Conservation (phyloP, 768 basidiomycete species). For the Calocera viscosa region DNA sequence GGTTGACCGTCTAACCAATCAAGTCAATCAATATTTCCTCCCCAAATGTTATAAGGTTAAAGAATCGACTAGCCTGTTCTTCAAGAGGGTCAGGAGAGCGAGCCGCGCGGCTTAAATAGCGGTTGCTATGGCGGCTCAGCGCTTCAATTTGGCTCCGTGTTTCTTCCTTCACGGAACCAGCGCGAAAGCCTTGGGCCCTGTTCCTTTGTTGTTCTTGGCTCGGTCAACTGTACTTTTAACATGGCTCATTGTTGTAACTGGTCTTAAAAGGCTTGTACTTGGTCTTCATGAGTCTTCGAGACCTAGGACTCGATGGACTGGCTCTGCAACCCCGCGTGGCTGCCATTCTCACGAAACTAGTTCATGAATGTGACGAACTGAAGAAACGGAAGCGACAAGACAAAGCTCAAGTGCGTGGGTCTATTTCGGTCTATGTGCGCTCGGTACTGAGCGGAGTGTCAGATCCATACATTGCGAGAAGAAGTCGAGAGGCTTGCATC, state of each 20-base stretch:
- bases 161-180: background rate
- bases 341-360: background rate
- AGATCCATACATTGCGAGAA: background rate
- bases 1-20: too few relatives aligned
- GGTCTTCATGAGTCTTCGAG: background rate
- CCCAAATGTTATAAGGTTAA: too few relatives aligned
- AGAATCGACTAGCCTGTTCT: too few relatives aligned
- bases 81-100: background rate
- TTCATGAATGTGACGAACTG: background rate
- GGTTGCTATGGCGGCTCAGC: background rate
- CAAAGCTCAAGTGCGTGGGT: background rate
- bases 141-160: background rate
- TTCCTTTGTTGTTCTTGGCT: background rate
- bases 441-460: background rate
- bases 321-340: background rate
- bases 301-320: background rate
- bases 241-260: background rate
- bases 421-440: background rate
- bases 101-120: background rate
- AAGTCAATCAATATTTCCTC: too few relatives aligned
- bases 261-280: background rate
- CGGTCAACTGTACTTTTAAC: background rate
- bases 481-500: background rate
- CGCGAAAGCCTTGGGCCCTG: background rate
- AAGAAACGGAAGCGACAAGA: constrained; percentile 3